Percentiles rank a stretch among this genome's conserved stretches.
Evolutionary conservation across 208 protist species (phyloP).

Genomic region (Crithidia fasciculata): DNA sequence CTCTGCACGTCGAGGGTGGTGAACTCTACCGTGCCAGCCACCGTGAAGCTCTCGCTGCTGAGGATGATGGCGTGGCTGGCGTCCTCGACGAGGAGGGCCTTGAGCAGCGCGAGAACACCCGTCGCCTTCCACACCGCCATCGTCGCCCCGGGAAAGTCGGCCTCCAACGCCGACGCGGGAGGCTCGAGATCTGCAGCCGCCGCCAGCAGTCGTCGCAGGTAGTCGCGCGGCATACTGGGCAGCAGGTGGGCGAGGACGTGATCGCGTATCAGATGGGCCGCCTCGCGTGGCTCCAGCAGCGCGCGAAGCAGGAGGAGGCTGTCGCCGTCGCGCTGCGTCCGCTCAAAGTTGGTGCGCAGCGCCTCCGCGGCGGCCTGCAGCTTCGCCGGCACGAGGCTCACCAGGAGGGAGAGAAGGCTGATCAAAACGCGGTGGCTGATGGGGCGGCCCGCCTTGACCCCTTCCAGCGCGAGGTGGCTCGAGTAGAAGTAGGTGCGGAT

Average conservation of each 20-base stretch:
- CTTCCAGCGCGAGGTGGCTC: constrained; percentile 55
- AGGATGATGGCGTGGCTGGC: constrained; percentile 23
- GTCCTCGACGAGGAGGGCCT: constrained; percentile 51
- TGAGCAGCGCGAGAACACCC: constrained; percentile 68
- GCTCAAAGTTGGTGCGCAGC: constrained; percentile 43
- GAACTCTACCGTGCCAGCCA: constrained; percentile 24
- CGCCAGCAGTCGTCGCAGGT: constrained; percentile 13
- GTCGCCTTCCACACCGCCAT: constrained; percentile 58
- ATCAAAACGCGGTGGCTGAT: constrained; percentile 62
- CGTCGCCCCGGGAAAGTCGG: constrained; percentile 13
- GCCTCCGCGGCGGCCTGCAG: constrained; percentile 28
- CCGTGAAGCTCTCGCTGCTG: constrained; percentile 17
- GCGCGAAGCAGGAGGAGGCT: constrained; percentile 49
- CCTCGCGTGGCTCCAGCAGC: constrained; percentile 38
- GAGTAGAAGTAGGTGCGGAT: constrained; percentile 55
- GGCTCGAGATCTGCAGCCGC: not conserved
- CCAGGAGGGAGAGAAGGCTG: constrained; percentile 54
- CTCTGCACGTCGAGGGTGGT: constrained; percentile 25
- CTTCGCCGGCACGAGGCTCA: constrained; percentile 40
- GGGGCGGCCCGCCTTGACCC: constrained; percentile 52
- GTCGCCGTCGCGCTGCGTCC: constrained; percentile 38
- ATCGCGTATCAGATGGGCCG: constrained; percentile 24
- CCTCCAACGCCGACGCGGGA: constrained; percentile 8
- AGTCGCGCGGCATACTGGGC: constrained; percentile 5
- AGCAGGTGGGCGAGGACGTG: constrained; percentile 31